Evolutionary conservation across 257 asterid genomes (phyloP).

Genomic region (Misopates orontium): DNA sequence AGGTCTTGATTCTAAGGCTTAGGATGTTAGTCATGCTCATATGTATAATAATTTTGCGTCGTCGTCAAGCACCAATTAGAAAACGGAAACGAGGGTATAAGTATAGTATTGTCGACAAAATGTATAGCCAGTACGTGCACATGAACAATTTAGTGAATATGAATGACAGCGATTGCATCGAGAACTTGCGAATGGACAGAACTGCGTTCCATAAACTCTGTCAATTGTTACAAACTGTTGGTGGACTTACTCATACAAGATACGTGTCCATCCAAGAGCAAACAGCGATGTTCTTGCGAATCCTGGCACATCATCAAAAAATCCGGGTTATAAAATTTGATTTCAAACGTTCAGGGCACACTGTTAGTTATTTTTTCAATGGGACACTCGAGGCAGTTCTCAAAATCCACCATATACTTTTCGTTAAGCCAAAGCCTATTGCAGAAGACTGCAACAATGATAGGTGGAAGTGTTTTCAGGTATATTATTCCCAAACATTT

Average conservation of each 20-base stretch:
- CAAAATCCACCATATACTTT: not conserved
- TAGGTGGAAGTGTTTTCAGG: not conserved
- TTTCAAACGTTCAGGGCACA: not conserved
- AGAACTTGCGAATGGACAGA: constrained; percentile 1
- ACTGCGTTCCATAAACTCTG: too few species aligned
- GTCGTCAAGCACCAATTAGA: not conserved
- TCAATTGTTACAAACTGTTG: not conserved
- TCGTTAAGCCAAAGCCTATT: not conserved
- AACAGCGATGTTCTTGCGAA: not conserved
- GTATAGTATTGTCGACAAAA: not conserved
- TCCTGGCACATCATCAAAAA: not conserved
- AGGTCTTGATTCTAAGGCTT: too few species aligned
- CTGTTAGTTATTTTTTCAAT: not conserved
- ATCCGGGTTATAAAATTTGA: not conserved
- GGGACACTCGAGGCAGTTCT: not conserved
- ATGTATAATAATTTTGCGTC: not conserved
- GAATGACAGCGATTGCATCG: not conserved
- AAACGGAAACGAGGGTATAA: not conserved
- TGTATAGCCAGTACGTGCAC: not conserved
- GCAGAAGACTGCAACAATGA: not conserved
- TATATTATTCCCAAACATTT: too few species aligned
- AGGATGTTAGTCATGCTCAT: too few species aligned
- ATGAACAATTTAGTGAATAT: not conserved
- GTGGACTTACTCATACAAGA: constrained; percentile 1
- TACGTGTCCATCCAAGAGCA: too few species aligned